Evolutionary conservation across 1,284 basidiomycete species (phyloP).

Genomic region (Puccinia polysora): DNA sequence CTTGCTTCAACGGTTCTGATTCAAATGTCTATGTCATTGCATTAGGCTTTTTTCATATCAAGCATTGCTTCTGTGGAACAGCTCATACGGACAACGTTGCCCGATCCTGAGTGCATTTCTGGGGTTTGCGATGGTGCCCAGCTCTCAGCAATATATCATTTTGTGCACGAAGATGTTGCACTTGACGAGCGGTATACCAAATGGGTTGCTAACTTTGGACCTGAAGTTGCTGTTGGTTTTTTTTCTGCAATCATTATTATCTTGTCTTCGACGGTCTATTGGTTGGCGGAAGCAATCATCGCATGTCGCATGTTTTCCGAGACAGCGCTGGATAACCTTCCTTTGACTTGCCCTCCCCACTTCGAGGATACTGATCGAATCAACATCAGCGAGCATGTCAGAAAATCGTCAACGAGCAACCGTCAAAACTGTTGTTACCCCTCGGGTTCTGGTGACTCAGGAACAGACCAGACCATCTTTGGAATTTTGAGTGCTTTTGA

Average conservation of each 20-base stretch:
- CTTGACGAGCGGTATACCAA: constrained; percentile 29
- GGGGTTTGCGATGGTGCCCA: constrained; percentile 19
- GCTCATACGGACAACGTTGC: constrained; percentile 7
- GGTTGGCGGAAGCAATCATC: no score
- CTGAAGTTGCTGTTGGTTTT: constrained; percentile 14
- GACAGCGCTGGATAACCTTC: no score
- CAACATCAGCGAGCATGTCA: no score
- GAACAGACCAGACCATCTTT: no score
- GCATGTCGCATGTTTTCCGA: no score
- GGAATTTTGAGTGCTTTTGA: no score
- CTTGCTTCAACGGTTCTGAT: neutral
- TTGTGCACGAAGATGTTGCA: constrained; percentile 31
- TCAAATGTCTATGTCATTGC: neutral
- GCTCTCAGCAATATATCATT: constrained; percentile 22
- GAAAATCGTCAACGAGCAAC: no score
- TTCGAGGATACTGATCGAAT: no score
- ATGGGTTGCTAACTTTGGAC: constrained; percentile 26
- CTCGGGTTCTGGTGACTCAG: no score
- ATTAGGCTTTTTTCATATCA: constrained; percentile 42
- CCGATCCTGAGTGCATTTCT: constrained; percentile 1
- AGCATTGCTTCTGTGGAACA: constrained; percentile 25
- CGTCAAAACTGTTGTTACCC: no score
- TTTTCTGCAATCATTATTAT: neutral
- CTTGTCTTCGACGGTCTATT: neutral
- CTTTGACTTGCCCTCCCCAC: no score